A percentile compares a stretch with the other conserved stretches of the same genome.
phyloP scores from a whole-genome alignment of 2,329 filamentous ascomycete species.

The Madurella mycetomatis region DNA sequence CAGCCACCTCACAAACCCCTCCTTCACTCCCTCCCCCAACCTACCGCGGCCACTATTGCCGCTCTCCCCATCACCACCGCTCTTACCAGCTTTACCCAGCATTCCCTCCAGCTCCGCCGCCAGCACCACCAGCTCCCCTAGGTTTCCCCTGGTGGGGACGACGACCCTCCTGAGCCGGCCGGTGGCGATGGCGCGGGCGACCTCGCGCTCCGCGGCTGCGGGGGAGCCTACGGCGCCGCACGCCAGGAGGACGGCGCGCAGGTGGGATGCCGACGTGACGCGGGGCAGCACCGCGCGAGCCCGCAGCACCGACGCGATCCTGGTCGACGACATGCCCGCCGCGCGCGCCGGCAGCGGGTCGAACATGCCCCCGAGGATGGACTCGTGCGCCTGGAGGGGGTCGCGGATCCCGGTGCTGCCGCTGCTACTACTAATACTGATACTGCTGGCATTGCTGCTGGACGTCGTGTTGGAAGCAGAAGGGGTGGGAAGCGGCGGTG shows the following conservation, averaged over 20 bases:
- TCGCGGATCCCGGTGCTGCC: constrained; percentile 45
- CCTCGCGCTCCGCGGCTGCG: constrained; percentile 62
- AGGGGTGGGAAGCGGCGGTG: constrained; percentile 38
- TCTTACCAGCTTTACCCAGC: constrained; percentile 27
- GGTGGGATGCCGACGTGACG: constrained; percentile 60
- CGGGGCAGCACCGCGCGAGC: constrained; percentile 57
- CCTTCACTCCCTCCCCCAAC: constrained; percentile 41
- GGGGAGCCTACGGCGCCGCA: constrained; percentile 39
- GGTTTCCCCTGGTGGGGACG: constrained; percentile 54
- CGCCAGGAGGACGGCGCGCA: constrained; percentile 54
- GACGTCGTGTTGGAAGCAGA: too few species aligned
- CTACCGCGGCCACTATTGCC: constrained; percentile 14
- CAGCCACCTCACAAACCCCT: constrained; percentile 50
- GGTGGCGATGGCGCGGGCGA: constrained; percentile 54
- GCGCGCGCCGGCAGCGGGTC: constrained; percentile 53
- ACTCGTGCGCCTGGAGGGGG: constrained; percentile 60
- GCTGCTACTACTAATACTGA: too few species aligned
- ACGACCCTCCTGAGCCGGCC: constrained; percentile 59
- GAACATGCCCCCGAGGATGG: constrained; percentile 61
- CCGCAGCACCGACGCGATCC: constrained; percentile 60
- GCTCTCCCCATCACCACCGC: background rate
- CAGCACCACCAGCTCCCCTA: constrained; percentile 57
- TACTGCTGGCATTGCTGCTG: too few species aligned
- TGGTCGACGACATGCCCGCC: constrained; percentile 59
- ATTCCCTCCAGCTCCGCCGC: constrained; percentile 51